phyloP scores from a whole-genome alignment of 768 basidiomycete species.

The Naganishia kalamii region DNA sequence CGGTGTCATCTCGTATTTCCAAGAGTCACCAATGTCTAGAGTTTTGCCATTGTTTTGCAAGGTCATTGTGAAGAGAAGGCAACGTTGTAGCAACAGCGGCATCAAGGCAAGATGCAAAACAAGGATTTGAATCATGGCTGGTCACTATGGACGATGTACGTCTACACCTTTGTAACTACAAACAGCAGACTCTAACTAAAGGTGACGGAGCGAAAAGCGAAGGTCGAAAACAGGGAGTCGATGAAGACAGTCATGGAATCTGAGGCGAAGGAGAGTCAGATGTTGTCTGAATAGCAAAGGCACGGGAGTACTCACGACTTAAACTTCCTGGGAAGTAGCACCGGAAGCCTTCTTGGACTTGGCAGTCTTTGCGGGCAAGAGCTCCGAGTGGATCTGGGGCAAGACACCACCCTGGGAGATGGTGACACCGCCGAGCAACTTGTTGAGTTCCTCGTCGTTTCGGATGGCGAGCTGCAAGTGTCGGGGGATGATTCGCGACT shows the following conservation, averaged over 20 bases:
- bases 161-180: constrained; percentile 15
- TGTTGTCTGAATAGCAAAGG: neutral
- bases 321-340: constrained; percentile 23
- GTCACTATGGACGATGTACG: constrained; percentile 3
- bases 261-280: neutral
- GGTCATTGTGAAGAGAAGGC: too few species aligned
- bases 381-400: constrained; percentile 63
- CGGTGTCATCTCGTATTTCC: too few species aligned
- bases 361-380: constrained; percentile 52
- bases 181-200: neutral
- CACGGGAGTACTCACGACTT: constrained; percentile 3
- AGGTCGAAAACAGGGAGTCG: constrained; percentile 24
- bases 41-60: too few species aligned
- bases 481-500: constrained; percentile 89
- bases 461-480: constrained; percentile 88
- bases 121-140: constrained; percentile 1
- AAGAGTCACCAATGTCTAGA: too few species aligned
- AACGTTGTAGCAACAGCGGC: too few species aligned
- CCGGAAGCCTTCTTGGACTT: constrained; percentile 24
- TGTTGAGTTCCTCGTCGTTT: constrained; percentile 78
- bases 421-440: constrained; percentile 74
- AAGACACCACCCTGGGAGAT: constrained; percentile 87
- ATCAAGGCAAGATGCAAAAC: neutral
- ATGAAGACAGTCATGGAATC: constrained; percentile 57
- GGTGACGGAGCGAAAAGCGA: constrained; percentile 4